phyloP scores from a whole-genome alignment of 495 filamentous ascomycete species.

The Aspergillus ostianus region DNA sequence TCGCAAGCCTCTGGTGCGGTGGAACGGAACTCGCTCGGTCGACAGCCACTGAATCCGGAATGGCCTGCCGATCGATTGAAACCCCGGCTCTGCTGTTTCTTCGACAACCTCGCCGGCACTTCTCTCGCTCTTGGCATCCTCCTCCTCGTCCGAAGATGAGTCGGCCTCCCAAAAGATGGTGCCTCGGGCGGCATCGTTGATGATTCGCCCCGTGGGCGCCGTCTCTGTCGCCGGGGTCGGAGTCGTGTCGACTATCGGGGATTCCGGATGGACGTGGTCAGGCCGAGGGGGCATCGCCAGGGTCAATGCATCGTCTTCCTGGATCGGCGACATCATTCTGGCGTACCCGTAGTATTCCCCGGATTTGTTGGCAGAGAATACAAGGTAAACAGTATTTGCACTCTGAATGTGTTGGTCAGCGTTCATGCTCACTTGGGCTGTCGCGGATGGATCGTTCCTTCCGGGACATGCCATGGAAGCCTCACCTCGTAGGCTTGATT shows the following conservation, averaged over 20 bases:
- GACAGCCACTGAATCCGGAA: conserved; percentile 94
- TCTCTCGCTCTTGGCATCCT: conserved; percentile 32
- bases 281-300: conserved; percentile 50
- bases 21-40: conserved; percentile 83
- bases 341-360: conserved; percentile 98
- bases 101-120: conserved; percentile 35
- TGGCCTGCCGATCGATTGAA: conserved; percentile 81
- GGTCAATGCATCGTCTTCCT: conserved; percentile 66
- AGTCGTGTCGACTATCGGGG: conserved; percentile 59
- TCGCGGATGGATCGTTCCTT: neutral
- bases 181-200: conserved; percentile 87
- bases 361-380: conserved; percentile 98
- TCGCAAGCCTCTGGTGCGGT: conserved; percentile 82
- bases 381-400: conserved; percentile 85
- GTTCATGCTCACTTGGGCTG: neutral
- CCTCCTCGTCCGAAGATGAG: conserved; percentile 48
- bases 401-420: conserved; percentile 44
- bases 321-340: conserved; percentile 84
- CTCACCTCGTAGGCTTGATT: conserved; percentile 85
- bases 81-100: conserved; percentile 33
- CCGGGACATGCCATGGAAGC: neutral
- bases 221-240: conserved; percentile 75
- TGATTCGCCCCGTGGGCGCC: conserved; percentile 83
- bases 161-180: conserved; percentile 98
- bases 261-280: conserved; percentile 57